Conservation (phyloP, 257 asterid genomes). For the Solanum lycopersicoides region DNA sequence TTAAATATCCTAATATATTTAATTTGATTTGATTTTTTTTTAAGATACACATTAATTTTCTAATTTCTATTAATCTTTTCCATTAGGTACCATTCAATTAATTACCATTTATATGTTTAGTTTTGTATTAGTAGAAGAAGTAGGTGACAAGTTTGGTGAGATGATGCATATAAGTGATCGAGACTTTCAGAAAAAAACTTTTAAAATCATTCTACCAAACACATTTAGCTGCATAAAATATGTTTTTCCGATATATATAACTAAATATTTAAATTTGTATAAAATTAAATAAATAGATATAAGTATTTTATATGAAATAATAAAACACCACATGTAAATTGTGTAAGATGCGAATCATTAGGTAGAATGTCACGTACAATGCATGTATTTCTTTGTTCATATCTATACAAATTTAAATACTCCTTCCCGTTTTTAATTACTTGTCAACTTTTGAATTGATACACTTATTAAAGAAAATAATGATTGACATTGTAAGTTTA, state of each 20-base stretch:
- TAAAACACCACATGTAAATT: not conserved
- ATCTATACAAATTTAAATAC: no score
- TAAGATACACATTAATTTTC: not conserved
- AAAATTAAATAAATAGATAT: no score
- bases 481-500: no score
- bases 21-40: no score
- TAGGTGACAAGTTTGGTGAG: not conserved
- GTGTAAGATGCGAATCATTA: not conserved
- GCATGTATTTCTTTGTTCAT: accelerated
- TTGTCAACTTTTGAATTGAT: no score
- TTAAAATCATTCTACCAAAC: not conserved
- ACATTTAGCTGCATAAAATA: no score
- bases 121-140: not conserved
- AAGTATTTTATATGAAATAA: no score
- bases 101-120: not conserved
- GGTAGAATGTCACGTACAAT: no score
- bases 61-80: not conserved
- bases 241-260: no score
- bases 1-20: not conserved
- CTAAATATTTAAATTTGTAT: no score
- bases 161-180: not conserved
- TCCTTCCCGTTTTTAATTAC: accelerated
- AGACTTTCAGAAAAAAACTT: not conserved
- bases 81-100: not conserved
- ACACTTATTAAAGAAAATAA: no score